Percentiles rank a stretch among this genome's conserved stretches.
phyloP scores from a whole-genome alignment of 129 eudicot species.

The Erigeron canadensis region DNA sequence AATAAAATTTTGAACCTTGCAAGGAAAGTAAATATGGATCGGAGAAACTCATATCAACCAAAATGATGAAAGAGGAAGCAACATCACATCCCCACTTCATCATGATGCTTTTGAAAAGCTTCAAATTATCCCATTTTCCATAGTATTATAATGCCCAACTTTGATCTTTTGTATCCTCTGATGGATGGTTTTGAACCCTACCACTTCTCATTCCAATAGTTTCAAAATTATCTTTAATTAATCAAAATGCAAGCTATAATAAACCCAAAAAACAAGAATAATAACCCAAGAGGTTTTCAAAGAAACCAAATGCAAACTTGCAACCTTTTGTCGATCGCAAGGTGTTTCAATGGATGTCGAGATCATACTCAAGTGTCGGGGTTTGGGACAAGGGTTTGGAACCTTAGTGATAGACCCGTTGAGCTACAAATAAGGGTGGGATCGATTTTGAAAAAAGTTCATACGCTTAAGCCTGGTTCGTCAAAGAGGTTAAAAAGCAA shows the following conservation, averaged over 20 bases:
- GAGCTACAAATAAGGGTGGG: constrained; percentile 93
- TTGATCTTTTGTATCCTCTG: constrained; percentile 29
- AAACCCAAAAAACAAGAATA: constrained; percentile 13
- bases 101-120: constrained; percentile 43
- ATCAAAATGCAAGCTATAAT: constrained; percentile 23
- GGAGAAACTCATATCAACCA: constrained; percentile 16
- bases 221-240: constrained; percentile 21
- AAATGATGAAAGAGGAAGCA: constrained; percentile 70
- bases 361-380: constrained; percentile 64
- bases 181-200: constrained; percentile 38
- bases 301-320: constrained; percentile 43
- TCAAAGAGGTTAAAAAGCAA: constrained; percentile 76
- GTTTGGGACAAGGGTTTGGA: constrained; percentile 78
- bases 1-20: constrained; percentile 22
- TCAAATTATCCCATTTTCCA: constrained; percentile 26
- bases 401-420: constrained; percentile 68
- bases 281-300: not conserved
- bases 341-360: constrained; percentile 72
- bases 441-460: constrained; percentile 69
- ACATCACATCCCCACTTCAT: constrained; percentile 46
- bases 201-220: constrained; percentile 32
- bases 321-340: constrained; percentile 48
- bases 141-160: constrained; percentile 29
- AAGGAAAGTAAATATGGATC: constrained; percentile 45
- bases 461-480: constrained; percentile 71